phyloP scores from a whole-genome alignment of 2,329 filamentous ascomycete genomes.

The Fulvia fulva region DNA sequence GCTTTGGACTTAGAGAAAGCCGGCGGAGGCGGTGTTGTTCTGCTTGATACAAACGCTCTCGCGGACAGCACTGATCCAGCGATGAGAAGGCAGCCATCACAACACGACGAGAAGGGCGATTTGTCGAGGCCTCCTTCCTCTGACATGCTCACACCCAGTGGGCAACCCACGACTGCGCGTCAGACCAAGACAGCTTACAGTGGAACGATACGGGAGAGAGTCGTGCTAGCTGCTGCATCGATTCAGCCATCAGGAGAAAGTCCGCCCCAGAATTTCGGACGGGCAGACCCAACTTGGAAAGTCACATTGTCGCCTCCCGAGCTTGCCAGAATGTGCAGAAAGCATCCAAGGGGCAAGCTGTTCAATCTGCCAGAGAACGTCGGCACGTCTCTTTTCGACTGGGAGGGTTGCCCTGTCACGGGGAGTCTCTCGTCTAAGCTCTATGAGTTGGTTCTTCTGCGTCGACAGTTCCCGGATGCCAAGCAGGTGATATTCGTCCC shows the following conservation, averaged over 20 bases:
- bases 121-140: not conserved
- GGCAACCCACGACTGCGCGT: not conserved
- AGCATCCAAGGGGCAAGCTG: conserved; percentile 20
- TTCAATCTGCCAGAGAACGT: conserved; percentile 20
- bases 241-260: conserved; percentile 8
- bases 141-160: not conserved
- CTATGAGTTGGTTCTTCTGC: conserved; percentile 22
- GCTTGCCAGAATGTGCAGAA: conserved; percentile 19
- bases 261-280: conserved; percentile 14
- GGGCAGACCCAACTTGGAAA: conserved; percentile 20
- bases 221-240: conserved; percentile 20
- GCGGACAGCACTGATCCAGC: conserved; percentile 14
- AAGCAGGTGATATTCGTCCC: conserved; percentile 49
- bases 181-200: conserved; percentile 6
- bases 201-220: conserved; percentile 15
- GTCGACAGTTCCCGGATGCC: conserved; percentile 41
- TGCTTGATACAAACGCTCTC: conserved; percentile 33
- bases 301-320: conserved; percentile 19
- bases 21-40: conserved; percentile 38
- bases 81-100: conserved; percentile 3
- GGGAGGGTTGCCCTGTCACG: conserved; percentile 15
- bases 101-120: not conserved
- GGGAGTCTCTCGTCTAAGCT: conserved; percentile 17
- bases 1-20: conserved; percentile 40
- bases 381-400: conserved; percentile 19